Conservation (phyloP, 2,329 filamentous ascomycete species). For the Alternaria hordeiaustralica region DNA sequence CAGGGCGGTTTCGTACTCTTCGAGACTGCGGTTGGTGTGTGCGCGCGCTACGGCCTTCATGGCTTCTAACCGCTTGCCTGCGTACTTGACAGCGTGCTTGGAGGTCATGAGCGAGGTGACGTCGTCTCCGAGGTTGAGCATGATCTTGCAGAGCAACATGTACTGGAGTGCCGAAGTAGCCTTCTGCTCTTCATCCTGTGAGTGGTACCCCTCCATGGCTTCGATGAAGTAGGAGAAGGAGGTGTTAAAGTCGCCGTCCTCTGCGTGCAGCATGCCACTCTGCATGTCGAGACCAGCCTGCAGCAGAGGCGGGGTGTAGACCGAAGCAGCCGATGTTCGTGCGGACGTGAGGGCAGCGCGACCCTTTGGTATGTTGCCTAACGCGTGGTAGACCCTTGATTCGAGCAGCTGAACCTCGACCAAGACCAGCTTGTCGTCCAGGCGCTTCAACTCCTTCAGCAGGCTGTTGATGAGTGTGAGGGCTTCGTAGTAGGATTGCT, state of each 20-base stretch:
- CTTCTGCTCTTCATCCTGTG: conserved; percentile 83
- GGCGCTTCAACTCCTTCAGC: conserved; percentile 92
- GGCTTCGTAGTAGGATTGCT: conserved; percentile 96
- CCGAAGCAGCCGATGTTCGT: conserved; percentile 91
- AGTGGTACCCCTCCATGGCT: conserved; percentile 94
- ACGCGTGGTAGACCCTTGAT: conserved; percentile 94
- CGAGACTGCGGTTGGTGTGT: conserved; percentile 91
- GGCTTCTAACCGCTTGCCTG: conserved; percentile 92
- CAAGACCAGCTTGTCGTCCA: conserved; percentile 97
- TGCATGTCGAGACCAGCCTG: conserved; percentile 99
- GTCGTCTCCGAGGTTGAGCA: conserved; percentile 96
- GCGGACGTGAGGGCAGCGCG: conserved; percentile 93
- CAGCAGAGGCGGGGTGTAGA: conserved; percentile 93
- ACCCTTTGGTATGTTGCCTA: conserved; percentile 95
- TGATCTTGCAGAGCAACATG: conserved; percentile 99
- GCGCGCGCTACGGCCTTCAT: conserved; percentile 99
- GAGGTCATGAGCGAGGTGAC: conserved; percentile 93
- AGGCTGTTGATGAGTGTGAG: conserved; percentile 96
- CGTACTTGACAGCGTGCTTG: conserved; percentile 96
- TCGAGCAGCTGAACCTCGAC: conserved; percentile 98
- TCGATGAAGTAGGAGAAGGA: conserved; percentile 99
- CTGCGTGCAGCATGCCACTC: conserved; percentile 97
- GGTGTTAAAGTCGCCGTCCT: conserved; percentile 99
- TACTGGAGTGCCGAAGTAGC: conserved; percentile 99
- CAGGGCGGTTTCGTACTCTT: conserved; percentile 95